Evolutionary conservation across 2,329 filamentous ascomycete species (phyloP).

Genomic region (Verticillium tricorpus): DNA sequence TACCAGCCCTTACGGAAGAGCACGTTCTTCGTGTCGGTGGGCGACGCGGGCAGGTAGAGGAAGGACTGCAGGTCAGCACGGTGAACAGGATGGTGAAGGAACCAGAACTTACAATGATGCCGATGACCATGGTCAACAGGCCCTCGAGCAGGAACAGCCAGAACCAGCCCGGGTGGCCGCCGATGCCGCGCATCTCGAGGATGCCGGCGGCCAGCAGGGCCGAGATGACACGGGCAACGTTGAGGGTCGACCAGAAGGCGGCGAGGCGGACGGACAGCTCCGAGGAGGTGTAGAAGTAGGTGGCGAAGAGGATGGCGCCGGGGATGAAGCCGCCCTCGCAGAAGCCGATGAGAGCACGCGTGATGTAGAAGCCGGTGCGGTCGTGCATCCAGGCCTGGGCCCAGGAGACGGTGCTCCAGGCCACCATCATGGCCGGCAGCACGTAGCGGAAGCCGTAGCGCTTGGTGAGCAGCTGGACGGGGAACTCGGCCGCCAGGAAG

Average conservation of each 20-base stretch:
- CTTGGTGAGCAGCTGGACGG: conserved; percentile 54
- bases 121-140: conserved; percentile 46
- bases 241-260: conserved; percentile 60
- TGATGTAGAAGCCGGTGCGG: conserved; percentile 42
- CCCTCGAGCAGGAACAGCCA: conserved; percentile 44
- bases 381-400: conserved; percentile 48
- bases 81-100: not conserved
- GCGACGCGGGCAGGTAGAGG: conserved; percentile 58
- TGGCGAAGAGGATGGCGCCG: conserved; percentile 59
- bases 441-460: conserved; percentile 52
- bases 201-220: conserved; percentile 42
- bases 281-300: conserved; percentile 67
- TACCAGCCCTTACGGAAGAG: conserved; percentile 64
- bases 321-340: conserved; percentile 56
- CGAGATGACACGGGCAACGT: conserved; percentile 37
- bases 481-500: conserved; percentile 53
- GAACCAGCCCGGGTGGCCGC: conserved; percentile 48
- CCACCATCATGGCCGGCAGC: conserved; percentile 48
- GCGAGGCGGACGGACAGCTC: conserved; percentile 64
- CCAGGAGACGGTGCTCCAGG: conserved; percentile 35
- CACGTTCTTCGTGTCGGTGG: conserved; percentile 57
- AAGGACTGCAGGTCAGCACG: conserved; percentile 30
- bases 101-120: conserved; percentile 27
- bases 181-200: conserved; percentile 44
- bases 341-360: conserved; percentile 47